Conservation (phyloP, 352 stramenopile genomes). For the Phytophthora pinifolia region DNA sequence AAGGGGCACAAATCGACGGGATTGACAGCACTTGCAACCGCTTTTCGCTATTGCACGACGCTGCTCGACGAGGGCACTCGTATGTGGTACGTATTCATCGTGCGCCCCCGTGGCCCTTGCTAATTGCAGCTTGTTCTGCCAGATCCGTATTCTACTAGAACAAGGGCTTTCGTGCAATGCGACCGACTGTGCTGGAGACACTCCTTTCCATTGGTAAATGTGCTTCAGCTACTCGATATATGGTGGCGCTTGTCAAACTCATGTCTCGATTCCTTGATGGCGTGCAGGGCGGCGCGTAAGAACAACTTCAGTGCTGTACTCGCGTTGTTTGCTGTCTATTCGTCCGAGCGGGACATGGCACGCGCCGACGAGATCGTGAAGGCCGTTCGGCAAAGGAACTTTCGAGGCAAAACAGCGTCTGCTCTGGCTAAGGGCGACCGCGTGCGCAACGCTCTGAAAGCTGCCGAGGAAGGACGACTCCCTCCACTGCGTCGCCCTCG, state of each 20-base stretch:
- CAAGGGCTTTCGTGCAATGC: conserved; percentile 43
- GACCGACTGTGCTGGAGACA: conserved; percentile 53
- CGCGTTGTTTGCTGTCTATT: conserved; percentile 46
- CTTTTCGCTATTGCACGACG: conserved; percentile 69
- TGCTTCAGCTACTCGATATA: background rate
- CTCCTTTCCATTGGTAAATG: conserved; percentile 64
- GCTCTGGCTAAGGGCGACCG: conserved; percentile 44
- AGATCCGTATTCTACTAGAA: conserved; percentile 55
- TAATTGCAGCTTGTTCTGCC: conserved; percentile 4
- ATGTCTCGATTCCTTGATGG: background rate
- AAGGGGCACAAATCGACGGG: conserved; percentile 52
- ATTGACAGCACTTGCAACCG: conserved; percentile 60
- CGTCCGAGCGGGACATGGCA: conserved; percentile 29
- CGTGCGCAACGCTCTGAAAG: conserved; percentile 43
- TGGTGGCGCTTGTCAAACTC: background rate
- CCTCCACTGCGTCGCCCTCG: conserved; percentile 27
- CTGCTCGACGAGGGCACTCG: conserved; percentile 50
- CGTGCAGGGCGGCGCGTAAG: conserved; percentile 48
- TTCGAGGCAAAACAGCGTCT: conserved; percentile 44
- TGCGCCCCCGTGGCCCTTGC: background rate
- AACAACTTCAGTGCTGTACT: conserved; percentile 65
- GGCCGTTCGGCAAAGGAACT: conserved; percentile 44
- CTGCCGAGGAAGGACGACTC: conserved; percentile 51
- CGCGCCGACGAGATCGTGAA: conserved; percentile 31
- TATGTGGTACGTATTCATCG: conserved; percentile 38